Percentiles rank a stretch among this genome's conserved stretches.
Evolutionary conservation across 164 flowering plant genomes (phyloP).

Genomic region (Tetracentron sinense): DNA sequence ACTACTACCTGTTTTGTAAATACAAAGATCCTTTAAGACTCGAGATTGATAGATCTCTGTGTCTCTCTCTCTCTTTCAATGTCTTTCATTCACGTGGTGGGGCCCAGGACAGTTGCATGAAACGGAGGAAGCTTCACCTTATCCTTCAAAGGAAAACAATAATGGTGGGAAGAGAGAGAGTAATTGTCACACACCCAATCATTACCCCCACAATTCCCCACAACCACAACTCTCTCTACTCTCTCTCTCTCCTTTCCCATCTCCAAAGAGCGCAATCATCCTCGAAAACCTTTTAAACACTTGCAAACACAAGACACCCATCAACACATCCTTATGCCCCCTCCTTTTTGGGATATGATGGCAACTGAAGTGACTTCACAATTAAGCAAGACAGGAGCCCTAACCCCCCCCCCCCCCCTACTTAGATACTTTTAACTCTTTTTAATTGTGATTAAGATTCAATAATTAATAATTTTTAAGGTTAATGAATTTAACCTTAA

Average conservation of each 20-base stretch:
- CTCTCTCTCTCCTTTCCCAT: not conserved
- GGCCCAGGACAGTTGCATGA: slow-evolving; percentile 15
- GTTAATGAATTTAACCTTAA: no score
- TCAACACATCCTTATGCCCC: not conserved
- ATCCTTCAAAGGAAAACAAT: not conserved
- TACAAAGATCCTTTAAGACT: no score
- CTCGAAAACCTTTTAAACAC: not conserved
- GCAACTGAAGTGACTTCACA: slow-evolving; percentile 15
- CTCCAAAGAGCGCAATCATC: slow-evolving; percentile 5
- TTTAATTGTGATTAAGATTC: no score
- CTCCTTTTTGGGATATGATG: not conserved
- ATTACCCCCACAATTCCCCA: slow-evolving; percentile 32
- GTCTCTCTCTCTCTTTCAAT: no score
- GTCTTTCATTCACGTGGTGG: slow-evolving; percentile 30
- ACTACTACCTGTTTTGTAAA: no score
- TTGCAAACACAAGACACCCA: not conserved
- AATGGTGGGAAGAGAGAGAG: not conserved
- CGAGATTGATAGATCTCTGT: no score
- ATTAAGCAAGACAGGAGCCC: slow-evolving; percentile 10
- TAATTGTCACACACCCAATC: slow-evolving; percentile 23
- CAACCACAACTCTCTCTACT: slow-evolving; percentile 15
- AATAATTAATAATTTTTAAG: no score
- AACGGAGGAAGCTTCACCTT: slow-evolving; percentile 16
- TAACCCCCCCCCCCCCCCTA: no score
- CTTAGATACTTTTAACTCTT: no score